phyloP scores from a whole-genome alignment of 2,329 filamentous ascomycete genomes.

The Fusarium papillatum region DNA sequence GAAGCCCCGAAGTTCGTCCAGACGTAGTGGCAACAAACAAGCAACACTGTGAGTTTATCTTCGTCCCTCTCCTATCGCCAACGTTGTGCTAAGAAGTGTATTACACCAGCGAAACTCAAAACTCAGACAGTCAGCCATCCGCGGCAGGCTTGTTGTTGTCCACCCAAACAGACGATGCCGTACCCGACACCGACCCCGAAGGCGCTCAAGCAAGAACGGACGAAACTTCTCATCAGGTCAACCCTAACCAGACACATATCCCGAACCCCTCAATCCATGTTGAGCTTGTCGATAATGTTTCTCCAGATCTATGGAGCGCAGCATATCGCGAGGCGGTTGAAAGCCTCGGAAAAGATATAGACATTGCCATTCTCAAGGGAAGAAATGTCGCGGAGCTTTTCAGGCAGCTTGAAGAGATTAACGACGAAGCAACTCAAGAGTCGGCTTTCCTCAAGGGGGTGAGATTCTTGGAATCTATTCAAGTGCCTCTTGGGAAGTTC shows the following conservation, averaged over 20 bases:
- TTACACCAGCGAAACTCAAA: too few relatives aligned
- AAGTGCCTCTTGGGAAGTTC: constrained; percentile 29
- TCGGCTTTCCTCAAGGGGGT: constrained; percentile 33
- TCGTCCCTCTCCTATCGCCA: too few relatives aligned
- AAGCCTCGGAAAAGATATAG: constrained; percentile 41
- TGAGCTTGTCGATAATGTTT: not conserved
- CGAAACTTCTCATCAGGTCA: not conserved
- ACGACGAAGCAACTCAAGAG: constrained; percentile 36
- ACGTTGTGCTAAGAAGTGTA: not conserved
- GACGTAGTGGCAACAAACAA: too few relatives aligned
- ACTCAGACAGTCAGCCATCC: too few relatives aligned
- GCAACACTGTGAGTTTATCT: too few relatives aligned
- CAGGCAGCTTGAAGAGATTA: constrained; percentile 40
- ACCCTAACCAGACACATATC: not conserved
- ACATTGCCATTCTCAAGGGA: constrained; percentile 42
- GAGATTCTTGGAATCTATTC: constrained; percentile 17
- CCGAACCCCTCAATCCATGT: not conserved
- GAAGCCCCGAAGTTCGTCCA: too few relatives aligned
- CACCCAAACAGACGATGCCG: too few relatives aligned
- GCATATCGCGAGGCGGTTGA: constrained; percentile 46
- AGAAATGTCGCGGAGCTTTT: constrained; percentile 43
- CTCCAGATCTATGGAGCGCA: constrained; percentile 44
- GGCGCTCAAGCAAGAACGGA: not conserved
- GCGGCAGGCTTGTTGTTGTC: too few relatives aligned
- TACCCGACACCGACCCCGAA: too few relatives aligned